Percentiles rank a stretch among this genome's conserved stretches.
These are phyloP conservation scores for Nicotiana obtusifolia DNA, from an alignment of 257 asterid species.

Conservation along the genomic window DNA sequence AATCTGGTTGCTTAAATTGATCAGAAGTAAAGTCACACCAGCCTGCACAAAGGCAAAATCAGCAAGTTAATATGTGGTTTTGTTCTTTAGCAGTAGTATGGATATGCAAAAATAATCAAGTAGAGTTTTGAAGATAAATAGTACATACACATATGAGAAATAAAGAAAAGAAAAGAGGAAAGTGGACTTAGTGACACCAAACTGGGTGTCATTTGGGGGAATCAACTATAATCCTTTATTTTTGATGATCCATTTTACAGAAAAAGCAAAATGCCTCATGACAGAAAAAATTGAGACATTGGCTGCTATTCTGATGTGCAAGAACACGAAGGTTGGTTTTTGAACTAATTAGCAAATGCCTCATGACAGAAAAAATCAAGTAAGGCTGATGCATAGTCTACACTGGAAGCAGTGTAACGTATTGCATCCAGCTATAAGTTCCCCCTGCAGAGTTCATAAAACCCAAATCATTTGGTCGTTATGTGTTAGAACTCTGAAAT, in stretches of 20 bases:
- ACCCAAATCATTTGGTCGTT: neutral
- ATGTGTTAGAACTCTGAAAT: neutral
- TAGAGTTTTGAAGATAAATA: neutral
- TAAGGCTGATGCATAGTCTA: neutral
- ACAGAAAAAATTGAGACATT: too few species aligned
- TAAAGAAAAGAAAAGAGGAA: neutral
- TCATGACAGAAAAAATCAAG: neutral
- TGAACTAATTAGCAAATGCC: neutral
- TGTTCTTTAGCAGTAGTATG: neutral
- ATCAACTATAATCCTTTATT: neutral
- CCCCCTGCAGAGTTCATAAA: neutral
- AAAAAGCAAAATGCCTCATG: too few species aligned
- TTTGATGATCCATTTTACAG: neutral
- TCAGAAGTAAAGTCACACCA: constrained; percentile 67
- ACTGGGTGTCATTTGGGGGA: neutral
- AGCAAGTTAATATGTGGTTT: neutral
- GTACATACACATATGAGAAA: neutral
- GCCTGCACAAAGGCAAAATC: constrained; percentile 40
- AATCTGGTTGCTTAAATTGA: constrained; percentile 72
- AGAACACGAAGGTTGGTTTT: neutral
- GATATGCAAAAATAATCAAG: neutral
- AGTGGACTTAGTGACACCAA: neutral
- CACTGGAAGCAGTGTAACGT: neutral
- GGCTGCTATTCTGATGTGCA: neutral
- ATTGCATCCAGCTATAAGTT: neutral